Evolutionary conservation across 2,329 filamentous ascomycete species (phyloP).

Genomic region (Fusarium verticillioides): DNA sequence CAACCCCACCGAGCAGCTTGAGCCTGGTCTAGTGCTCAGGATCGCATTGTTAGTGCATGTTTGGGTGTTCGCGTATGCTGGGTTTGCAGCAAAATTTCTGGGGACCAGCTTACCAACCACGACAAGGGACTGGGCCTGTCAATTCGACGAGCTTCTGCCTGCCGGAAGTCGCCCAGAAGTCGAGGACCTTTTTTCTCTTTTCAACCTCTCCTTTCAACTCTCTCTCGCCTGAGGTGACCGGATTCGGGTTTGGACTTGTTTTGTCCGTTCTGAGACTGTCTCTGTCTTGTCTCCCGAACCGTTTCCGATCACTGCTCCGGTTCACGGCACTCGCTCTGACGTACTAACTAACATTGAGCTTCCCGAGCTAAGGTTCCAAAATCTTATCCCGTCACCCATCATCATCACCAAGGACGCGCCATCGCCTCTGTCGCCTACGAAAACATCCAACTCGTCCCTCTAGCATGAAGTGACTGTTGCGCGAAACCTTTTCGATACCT

Average conservation of each 20-base stretch:
- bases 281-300: constrained; percentile 8
- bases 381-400: constrained; percentile 14
- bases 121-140: not conserved
- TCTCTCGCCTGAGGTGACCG: constrained; percentile 11
- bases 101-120: constrained; percentile 39
- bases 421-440: constrained; percentile 17
- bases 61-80: constrained; percentile 21
- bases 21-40: not conserved
- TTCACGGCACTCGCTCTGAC: constrained; percentile 25
- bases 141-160: too few relatives aligned
- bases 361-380: constrained; percentile 21
- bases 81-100: constrained; percentile 25
- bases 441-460: constrained; percentile 7
- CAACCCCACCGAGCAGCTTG: constrained; percentile 18
- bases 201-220: not conserved
- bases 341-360: constrained; percentile 22
- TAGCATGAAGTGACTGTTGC: constrained; percentile 53
- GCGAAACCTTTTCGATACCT: constrained; percentile 55
- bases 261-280: constrained; percentile 7
- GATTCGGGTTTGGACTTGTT: constrained; percentile 17
- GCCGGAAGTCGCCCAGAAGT: constrained; percentile 33
- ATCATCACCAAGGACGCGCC: constrained; percentile 23
- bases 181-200: not conserved
- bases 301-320: constrained; percentile 14
- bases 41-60: constrained; percentile 17